Evolutionary conservation across 305 asterid species (phyloP).

Genomic region (Rubia tinctorum): DNA sequence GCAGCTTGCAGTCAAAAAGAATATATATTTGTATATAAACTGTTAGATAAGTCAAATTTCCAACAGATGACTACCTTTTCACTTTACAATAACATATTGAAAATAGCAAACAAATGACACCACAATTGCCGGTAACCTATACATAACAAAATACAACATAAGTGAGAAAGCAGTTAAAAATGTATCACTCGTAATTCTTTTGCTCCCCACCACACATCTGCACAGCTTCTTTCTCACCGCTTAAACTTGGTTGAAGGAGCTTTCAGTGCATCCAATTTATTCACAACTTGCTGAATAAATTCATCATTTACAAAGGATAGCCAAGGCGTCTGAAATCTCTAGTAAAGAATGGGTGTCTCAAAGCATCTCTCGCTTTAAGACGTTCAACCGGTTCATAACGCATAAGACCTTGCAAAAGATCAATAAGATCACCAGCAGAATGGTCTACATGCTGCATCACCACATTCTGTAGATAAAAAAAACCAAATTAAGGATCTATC

Average conservation of each 20-base stretch:
- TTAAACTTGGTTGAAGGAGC: constrained; percentile 7
- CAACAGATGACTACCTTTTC: constrained; percentile 1
- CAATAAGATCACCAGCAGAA: constrained; percentile 80
- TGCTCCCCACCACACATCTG: not conserved
- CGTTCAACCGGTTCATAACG: constrained; percentile 67
- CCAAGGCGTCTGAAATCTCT: constrained; percentile 20
- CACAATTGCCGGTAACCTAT: not conserved
- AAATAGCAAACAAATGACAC: not conserved
- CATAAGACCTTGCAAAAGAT: constrained; percentile 73
- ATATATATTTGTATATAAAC: not conserved
- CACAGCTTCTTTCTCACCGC: constrained; percentile 5
- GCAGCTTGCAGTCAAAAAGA: not conserved
- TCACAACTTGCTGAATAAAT: not conserved
- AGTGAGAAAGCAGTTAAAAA: not conserved
- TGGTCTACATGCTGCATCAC: constrained; percentile 86
- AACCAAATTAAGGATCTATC: constrained; percentile 11
- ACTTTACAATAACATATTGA: not conserved
- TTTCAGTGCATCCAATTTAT: not conserved
- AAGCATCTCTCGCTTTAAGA: constrained; percentile 65
- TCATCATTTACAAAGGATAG: constrained; percentile 16
- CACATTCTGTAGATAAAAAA: constrained; percentile 35
- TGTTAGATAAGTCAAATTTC: not conserved
- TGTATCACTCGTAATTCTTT: not conserved
- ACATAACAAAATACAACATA: constrained; percentile 7
- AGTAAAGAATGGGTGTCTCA: constrained; percentile 65